Percentiles rank a stretch among this genome's conserved stretches.
These are phyloP conservation scores for Arabidopsis hybrid DNA, from an alignment of 441 rosid genomes.

Conservation along the genomic window DNA sequence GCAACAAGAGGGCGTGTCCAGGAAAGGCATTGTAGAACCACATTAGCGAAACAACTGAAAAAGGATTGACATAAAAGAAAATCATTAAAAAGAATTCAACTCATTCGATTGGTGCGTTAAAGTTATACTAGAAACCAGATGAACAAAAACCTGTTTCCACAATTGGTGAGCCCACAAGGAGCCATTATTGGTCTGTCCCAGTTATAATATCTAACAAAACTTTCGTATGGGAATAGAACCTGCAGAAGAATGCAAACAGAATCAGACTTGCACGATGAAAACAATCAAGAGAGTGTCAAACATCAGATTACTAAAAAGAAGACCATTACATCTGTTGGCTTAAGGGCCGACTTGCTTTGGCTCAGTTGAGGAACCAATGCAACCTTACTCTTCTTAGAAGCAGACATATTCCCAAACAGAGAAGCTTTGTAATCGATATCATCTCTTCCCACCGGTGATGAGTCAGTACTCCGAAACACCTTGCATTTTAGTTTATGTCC, in stretches of 20 bases:
- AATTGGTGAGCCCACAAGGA: slow-evolving; percentile 95
- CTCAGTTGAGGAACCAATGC: slow-evolving; percentile 63
- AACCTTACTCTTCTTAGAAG: slow-evolving; percentile 48
- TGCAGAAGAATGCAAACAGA: slow-evolving; percentile 41
- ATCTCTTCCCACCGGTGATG: slow-evolving; percentile 32
- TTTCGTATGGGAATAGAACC: slow-evolving; percentile 92
- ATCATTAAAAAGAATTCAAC: not conserved
- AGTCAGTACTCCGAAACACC: slow-evolving; percentile 39
- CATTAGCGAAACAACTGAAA: slow-evolving; percentile 94
- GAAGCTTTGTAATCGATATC: slow-evolving; percentile 47
- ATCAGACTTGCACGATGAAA: slow-evolving; percentile 27
- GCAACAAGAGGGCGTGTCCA: slow-evolving; percentile 92
- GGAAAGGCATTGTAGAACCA: slow-evolving; percentile 92
- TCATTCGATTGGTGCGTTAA: not conserved
- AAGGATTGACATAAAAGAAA: slow-evolving; percentile 23
- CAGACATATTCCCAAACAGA: slow-evolving; percentile 42
- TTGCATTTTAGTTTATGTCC: slow-evolving; percentile 77
- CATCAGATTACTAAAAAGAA: slow-evolving; percentile 23
- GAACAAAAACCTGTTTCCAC: slow-evolving; percentile 90
- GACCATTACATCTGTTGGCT: slow-evolving; percentile 61
- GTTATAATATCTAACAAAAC: slow-evolving; percentile 74
- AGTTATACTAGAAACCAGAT: slow-evolving; percentile 17
- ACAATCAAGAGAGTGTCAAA: slow-evolving; percentile 16
- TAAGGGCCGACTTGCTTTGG: slow-evolving; percentile 50
- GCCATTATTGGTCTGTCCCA: slow-evolving; percentile 63